Percentiles rank a stretch among this genome's conserved stretches.
phyloP scores from a whole-genome alignment of 306 rosid species.

The Cyamopsis tetragonoloba region DNA sequence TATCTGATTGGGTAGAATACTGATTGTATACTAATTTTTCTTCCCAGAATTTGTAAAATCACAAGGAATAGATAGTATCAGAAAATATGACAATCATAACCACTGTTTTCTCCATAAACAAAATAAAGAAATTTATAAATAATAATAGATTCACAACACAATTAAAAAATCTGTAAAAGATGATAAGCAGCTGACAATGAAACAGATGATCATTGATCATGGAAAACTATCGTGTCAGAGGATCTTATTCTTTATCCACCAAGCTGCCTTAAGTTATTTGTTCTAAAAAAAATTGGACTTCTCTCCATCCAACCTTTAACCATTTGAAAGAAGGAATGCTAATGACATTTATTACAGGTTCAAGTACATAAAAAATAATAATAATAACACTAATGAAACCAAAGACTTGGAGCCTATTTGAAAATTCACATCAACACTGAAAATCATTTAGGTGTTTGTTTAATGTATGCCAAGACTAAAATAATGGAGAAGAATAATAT shows the following conservation, averaged over 20 bases:
- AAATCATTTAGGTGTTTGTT: background rate
- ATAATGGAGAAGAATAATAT: background rate
- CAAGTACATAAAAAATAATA: background rate
- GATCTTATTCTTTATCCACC: background rate
- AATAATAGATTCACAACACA: constrained; percentile 3
- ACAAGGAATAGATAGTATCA: constrained; percentile 1
- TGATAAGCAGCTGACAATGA: background rate
- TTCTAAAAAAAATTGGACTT: background rate
- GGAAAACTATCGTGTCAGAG: background rate
- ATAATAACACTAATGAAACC: constrained; percentile 4
- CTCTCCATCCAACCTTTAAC: background rate
- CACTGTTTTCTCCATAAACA: constrained; percentile 8
- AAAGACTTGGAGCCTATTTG: background rate
- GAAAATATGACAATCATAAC: constrained; percentile 3
- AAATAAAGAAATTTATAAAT: background rate
- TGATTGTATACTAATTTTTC: background rate
- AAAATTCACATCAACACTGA: background rate
- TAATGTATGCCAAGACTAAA: background rate
- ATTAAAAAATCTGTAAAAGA: background rate
- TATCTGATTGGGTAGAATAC: constrained; percentile 10
- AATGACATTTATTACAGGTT: constrained; percentile 2
- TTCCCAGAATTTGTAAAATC: constrained; percentile 14
- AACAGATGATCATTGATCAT: background rate
- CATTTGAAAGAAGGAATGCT: background rate
- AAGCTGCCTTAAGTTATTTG: constrained; percentile 7